phyloP scores from a whole-genome alignment of 352 stramenopile species.

The Phytophthora lateralis region DNA sequence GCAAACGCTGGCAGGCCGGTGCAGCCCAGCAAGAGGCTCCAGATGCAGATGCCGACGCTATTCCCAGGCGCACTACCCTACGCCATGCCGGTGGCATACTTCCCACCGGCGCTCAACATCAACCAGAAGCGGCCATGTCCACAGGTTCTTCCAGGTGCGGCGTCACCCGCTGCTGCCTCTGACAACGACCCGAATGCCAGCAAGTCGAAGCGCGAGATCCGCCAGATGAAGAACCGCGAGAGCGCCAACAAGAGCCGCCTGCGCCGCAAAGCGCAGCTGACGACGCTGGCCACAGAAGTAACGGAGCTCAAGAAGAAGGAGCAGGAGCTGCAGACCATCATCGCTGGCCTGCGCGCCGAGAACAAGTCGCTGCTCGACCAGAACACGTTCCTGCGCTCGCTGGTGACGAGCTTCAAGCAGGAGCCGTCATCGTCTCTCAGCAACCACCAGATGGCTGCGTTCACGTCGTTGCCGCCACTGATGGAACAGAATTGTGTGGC shows the following conservation, averaged over 20 bases:
- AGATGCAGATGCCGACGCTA: conserved; percentile 2
- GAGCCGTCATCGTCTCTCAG: conserved; percentile 13
- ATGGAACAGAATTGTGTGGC: conserved; percentile 24
- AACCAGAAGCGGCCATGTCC: conserved; percentile 67
- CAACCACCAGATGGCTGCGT: conserved; percentile 21
- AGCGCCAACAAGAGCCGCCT: conserved; percentile 84
- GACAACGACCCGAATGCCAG: conserved; percentile 43
- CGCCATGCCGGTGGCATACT: conserved; percentile 69
- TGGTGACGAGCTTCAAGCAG: conserved; percentile 63
- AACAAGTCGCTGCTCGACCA: conserved; percentile 85
- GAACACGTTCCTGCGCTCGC: conserved; percentile 76
- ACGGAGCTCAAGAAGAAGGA: conserved; percentile 71
- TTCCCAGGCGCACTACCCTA: conserved; percentile 53
- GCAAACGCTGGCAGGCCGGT: conserved; percentile 3
- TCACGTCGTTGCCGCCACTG: conserved; percentile 39
- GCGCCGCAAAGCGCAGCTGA: conserved; percentile 73
- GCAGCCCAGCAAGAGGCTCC: conserved; percentile 13
- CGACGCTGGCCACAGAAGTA: conserved; percentile 62
- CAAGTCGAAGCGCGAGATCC: conserved; percentile 83
- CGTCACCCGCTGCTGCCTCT: conserved; percentile 2
- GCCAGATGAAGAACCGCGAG: conserved; percentile 89
- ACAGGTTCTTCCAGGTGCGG: conserved; percentile 43
- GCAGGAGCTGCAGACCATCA: conserved; percentile 69
- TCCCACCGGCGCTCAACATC: conserved; percentile 33
- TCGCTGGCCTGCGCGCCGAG: conserved; percentile 69